Base-by-base conservation (phyloP, 1,139 yeast species). In the Geotrichum restrictum region DNA sequence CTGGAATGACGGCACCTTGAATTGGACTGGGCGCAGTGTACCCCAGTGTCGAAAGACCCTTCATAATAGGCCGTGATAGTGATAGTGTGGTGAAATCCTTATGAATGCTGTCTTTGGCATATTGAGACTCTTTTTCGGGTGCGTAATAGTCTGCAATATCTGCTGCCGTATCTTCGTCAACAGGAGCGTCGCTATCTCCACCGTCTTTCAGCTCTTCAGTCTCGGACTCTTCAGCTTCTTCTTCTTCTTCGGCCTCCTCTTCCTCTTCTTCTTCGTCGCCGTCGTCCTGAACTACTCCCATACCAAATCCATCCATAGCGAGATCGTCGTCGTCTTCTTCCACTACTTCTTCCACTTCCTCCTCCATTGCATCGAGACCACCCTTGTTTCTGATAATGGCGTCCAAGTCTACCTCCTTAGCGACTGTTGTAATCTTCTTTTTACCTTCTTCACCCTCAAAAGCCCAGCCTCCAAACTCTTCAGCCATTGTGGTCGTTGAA, bases 1-100 rank as follows among this genome's bases (percentile, higher is more conserved):
- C 83, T 8, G 99, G 98, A 59, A 93, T 89, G 13, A 95, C 82
- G 1, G 96, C 88, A 54, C 93, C 77, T 73, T 93, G 98, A 73
- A 94, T 88, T 14, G 97, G 96, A 0, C 97, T 86, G 13, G 98
- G 98, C 49, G 78, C 79, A 11, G 83, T 68, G 68, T 91, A 94
- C 3, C 95, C 95, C 45, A 94, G 74, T 24, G 82, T 82, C 10
- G 87, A 76, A 51, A 94, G 73, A 43, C 95, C 96, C 64, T 87
- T 85, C 58, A 91, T 74, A 2, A 93, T 81, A 0, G 98, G 98
- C 64, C 98, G 81, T 0, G 98, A 89, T 40, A 93, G 76, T 52
- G 88, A 84, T 52, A 93, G 74, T 0, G 86, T 75, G 63, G 85
- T 86, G 73, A 93, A 94, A 6, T 84, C 78, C 44, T 75, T 74